phyloP scores from a whole-genome alignment of 352 stramenopile genomes.

The Phytophthora niederhauseri region DNA sequence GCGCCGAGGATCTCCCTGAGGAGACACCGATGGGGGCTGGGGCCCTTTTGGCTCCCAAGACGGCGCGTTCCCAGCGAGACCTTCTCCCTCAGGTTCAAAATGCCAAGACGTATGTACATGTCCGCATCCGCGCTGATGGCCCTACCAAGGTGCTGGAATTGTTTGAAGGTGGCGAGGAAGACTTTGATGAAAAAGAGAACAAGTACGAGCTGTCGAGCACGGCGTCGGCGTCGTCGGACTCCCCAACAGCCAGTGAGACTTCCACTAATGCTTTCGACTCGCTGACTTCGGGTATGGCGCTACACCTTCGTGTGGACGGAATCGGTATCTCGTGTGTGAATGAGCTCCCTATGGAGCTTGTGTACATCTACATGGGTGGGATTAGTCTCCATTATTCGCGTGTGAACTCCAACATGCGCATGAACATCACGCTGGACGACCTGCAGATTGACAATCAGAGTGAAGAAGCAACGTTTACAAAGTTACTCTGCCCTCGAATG shows the following conservation, averaged over 20 bases:
- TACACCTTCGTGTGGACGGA: constrained; percentile 77
- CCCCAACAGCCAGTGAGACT: constrained; percentile 72
- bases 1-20: constrained; percentile 30
- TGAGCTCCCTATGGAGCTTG: constrained; percentile 82
- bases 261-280: constrained; percentile 77
- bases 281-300: constrained; percentile 63
- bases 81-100: constrained; percentile 60
- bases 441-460: constrained; percentile 91
- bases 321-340: constrained; percentile 91
- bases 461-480: constrained; percentile 84
- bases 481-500: constrained; percentile 79
- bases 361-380: constrained; percentile 87
- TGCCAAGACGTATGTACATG: constrained; percentile 87
- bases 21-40: constrained; percentile 34
- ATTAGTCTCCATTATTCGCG: constrained; percentile 82
- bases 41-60: constrained; percentile 36
- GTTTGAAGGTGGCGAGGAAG: constrained; percentile 88
- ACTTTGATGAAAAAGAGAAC: constrained; percentile 84
- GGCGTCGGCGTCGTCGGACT: constrained; percentile 65
- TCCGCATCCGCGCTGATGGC: constrained; percentile 87
- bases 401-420: constrained; percentile 82
- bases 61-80: constrained; percentile 42
- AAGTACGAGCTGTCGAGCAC: constrained; percentile 80
- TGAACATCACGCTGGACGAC: constrained; percentile 87
- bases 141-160: constrained; percentile 92